Percentiles rank a stretch among this genome's conserved stretches.
Evolutionary conservation across 208 protist species (phyloP).

Genomic region (Leishmania braziliensis): DNA sequence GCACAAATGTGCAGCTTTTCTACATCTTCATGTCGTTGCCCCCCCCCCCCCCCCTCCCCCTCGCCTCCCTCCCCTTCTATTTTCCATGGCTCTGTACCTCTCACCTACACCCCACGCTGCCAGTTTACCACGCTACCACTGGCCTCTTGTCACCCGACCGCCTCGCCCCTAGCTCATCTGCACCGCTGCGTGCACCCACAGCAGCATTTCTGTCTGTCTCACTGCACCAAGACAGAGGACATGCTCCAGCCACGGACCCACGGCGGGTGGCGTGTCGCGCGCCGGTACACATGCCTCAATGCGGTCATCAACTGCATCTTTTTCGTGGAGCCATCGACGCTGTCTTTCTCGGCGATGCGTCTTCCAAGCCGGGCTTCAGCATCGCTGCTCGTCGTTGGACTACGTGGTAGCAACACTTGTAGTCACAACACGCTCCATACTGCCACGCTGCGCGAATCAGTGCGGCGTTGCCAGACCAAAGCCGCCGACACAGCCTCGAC

Average conservation of each 20-base stretch:
- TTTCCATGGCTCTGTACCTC: background rate
- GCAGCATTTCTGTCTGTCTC: no score
- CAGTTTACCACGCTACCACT: background rate
- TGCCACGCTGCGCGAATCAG: background rate
- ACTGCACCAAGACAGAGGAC: background rate
- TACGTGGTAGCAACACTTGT: background rate
- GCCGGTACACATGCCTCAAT: background rate
- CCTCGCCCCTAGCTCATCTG: background rate
- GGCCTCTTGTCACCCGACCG: background rate
- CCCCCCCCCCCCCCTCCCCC: background rate
- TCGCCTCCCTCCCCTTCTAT: background rate
- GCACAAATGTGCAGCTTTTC: background rate
- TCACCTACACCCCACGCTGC: no score
- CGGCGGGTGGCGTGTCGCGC: background rate
- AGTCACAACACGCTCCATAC: background rate
- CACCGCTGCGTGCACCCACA: no score
- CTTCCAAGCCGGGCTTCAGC: background rate
- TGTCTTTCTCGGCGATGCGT: background rate
- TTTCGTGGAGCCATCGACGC: background rate
- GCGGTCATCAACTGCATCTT: background rate
- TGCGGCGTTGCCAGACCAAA: constrained; percentile 5
- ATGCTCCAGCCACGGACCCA: background rate
- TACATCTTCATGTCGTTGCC: background rate
- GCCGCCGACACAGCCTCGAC: background rate
- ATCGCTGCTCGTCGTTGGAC: background rate